Conservation (phyloP, 345 rosid species). For the Citrus inodora region DNA sequence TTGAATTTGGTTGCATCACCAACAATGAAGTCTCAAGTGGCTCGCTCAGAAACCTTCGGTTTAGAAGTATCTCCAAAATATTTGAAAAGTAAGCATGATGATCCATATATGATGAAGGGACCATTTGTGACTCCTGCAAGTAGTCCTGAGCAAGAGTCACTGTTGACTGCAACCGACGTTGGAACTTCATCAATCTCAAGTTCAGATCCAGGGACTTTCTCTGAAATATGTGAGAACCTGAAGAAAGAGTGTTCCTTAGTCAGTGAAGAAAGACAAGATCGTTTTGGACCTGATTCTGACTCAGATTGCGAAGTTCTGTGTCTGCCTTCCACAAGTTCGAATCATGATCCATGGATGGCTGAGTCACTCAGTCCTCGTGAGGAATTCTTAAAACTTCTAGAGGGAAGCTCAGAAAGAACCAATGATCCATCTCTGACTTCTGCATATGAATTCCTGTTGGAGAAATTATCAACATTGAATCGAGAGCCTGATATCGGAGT, state of each 20-base stretch:
- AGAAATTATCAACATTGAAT: constrained; percentile 46
- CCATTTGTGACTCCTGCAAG: constrained; percentile 91
- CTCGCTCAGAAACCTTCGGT: constrained; percentile 30
- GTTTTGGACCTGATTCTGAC: constrained; percentile 64
- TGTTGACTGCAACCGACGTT: constrained; percentile 58
- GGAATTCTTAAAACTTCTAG: constrained; percentile 32
- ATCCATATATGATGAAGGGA: constrained; percentile 42
- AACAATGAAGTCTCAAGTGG: constrained; percentile 43
- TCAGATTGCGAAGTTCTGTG: constrained; percentile 54
- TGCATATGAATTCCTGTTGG: constrained; percentile 40
- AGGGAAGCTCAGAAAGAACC: constrained; percentile 39
- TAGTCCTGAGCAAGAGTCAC: constrained; percentile 87
- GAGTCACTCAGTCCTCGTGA: constrained; percentile 44
- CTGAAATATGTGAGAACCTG: constrained; percentile 44
- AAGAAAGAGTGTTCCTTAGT: constrained; percentile 48
- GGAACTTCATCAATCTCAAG: constrained; percentile 91
- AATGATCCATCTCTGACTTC: constrained; percentile 37
- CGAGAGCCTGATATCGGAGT: constrained; percentile 47
- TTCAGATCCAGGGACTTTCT: constrained; percentile 76
- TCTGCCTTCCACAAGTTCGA: constrained; percentile 47
- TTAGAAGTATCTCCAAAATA: constrained; percentile 33
- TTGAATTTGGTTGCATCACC: constrained; percentile 75
- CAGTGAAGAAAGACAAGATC: constrained; percentile 42
- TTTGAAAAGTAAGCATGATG: constrained; percentile 30
- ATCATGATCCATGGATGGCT: constrained; percentile 47